A percentile compares a stretch with the other conserved stretches of the same genome.
Conservation (phyloP, 352 stramenopile genomes). For the Pythium folliculosum region DNA sequence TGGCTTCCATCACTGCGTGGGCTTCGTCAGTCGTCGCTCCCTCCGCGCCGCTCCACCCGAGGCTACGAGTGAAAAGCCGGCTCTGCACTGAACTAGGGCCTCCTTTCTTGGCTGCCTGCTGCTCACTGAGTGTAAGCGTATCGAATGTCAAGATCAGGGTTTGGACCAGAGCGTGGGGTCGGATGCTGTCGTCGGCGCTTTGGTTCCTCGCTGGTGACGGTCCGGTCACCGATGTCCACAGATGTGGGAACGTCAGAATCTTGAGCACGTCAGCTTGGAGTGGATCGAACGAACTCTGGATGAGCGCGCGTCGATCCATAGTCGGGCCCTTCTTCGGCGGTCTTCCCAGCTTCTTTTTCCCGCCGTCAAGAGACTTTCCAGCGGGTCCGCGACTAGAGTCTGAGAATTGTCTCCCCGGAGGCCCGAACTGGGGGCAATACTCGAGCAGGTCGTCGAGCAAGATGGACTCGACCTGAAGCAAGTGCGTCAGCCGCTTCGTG, state of each 20-base stretch:
- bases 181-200: neutral
- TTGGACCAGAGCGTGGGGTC: neutral
- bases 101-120: conserved; percentile 1
- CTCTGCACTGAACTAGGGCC: neutral
- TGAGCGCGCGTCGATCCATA: conserved; percentile 24
- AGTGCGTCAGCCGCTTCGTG: conserved; percentile 44
- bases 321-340: conserved; percentile 17
- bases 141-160: conserved; percentile 4
- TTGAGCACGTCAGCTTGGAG: conserved; percentile 37
- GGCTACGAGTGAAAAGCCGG: conserved; percentile 5
- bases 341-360: conserved; percentile 35
- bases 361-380: conserved; percentile 4
- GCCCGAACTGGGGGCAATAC: conserved; percentile 32
- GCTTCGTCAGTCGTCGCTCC: neutral
- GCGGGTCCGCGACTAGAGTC: neutral
- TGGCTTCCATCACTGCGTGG: conserved; percentile 2
- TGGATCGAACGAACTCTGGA: conserved; percentile 36
- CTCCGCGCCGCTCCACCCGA: conserved; percentile 4
- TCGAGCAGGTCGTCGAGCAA: conserved; percentile 40
- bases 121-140: neutral
- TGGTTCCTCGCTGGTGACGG: neutral
- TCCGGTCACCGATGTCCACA: conserved; percentile 2
- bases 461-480: conserved; percentile 43
- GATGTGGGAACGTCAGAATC: conserved; percentile 31
- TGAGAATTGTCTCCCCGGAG: conserved; percentile 25